Evolutionary conservation across 345 rosid species (phyloP).

Genomic region (Draba incana): DNA sequence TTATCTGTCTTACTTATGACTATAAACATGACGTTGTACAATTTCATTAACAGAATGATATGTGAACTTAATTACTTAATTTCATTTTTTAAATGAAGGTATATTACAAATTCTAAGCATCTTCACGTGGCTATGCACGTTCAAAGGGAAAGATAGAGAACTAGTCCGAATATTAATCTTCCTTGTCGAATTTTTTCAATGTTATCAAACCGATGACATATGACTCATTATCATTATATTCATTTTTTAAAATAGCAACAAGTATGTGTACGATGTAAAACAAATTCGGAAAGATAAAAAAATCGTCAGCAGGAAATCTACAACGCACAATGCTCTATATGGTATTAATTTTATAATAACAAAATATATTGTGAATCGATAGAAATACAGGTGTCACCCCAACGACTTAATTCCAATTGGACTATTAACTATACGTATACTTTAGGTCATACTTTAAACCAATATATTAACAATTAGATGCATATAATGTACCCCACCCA

Average conservation of each 20-base stretch:
- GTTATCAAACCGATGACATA: background rate
- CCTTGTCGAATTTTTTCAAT: background rate
- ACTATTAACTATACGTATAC: background rate
- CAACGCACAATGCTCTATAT: conserved; percentile 5
- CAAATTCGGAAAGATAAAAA: background rate
- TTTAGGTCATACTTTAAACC: conserved; percentile 5
- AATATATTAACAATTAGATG: conserved; percentile 30
- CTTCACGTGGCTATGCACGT: conserved; percentile 36
- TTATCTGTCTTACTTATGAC: background rate
- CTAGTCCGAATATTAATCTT: conserved; percentile 10
- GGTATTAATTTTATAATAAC: conserved; percentile 1
- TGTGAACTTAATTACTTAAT: conserved; percentile 3
- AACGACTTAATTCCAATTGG: conserved; percentile 15
- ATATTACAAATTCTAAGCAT: conserved; percentile 18
- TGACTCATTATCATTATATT: background rate
- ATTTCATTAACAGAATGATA: conserved; percentile 10
- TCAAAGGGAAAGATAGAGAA: background rate
- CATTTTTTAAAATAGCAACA: background rate
- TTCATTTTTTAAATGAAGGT: background rate
- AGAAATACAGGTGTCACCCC: conserved; percentile 25
- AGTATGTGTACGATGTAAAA: background rate
- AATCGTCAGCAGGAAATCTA: conserved; percentile 9
- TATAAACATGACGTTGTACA: conserved; percentile 25
- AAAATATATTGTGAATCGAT: background rate
- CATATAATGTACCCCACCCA: conserved; percentile 39